Evolutionary conservation across 768 basidiomycete genomes (phyloP), one percentile per base, ranked within the genome.

Genomic region (Cubamyces sp.): DNA sequence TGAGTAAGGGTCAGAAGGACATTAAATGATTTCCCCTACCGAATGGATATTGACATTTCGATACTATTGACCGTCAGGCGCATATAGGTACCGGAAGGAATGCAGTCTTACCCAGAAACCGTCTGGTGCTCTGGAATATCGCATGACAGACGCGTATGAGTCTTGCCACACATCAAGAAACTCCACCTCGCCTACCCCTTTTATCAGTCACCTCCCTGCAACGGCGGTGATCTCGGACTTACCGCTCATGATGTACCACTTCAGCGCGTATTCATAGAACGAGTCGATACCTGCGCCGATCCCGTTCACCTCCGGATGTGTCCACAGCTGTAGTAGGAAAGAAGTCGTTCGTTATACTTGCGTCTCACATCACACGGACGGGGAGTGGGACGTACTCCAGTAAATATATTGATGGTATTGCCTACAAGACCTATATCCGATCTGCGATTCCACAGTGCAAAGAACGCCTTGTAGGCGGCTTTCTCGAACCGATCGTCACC

Each of bases 271-370:
- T 72, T 99, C 97, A 71, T 91, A 95, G 73, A 96, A 97, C 3
- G 92, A 94, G 73, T 98, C 97, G 45, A 97, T 87, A 0, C 97
- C 97, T 6, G 97, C 97, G 25, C 96, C 96, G 34, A 96, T 91
- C 1, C 90, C 84, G 26, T 87, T 87, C 7, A 88, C 75, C 64
- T 93, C 88, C 18, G 94, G 93, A 50, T 79, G 74, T 15, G 82
- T 83, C 94, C 94, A 97, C 39, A 77, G 73, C 92, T 90, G 70
- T 23, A 8, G 56, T 47, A 34, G 43, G n/a, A 39, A 54, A 16
- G 26, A 51, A n/a, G 21, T 21, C 21, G 18, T 9, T 21, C 18
- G 43, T 42, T 30, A 53, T 25, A 14, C 28, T 41, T 21, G 30
- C 34, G 14, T 41, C 41, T 19, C 41, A 19, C 34, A 26, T 52